Percentiles rank a stretch among this genome's conserved stretches.
These are phyloP conservation scores for Hirschioporus abietinus DNA, from an alignment of 768 basidiomycete genomes.

Conservation along the genomic window DNA sequence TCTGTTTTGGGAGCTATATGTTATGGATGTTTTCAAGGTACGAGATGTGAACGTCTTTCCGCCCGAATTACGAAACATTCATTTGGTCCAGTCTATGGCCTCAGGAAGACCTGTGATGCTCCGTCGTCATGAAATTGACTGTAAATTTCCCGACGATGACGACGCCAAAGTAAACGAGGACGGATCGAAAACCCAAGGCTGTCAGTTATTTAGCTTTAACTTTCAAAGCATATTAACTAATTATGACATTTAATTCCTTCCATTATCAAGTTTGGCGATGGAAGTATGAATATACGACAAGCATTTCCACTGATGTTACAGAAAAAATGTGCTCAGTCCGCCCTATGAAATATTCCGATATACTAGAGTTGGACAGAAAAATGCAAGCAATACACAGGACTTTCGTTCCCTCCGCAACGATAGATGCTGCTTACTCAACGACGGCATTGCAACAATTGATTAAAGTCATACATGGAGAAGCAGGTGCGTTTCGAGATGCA, in stretches of 20 bases:
- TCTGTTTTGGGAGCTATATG: conserved; percentile 67
- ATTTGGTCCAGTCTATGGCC: conserved; percentile 41
- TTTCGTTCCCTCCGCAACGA: background rate
- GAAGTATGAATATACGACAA: conserved; percentile 58
- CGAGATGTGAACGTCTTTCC: background rate
- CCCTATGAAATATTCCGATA: conserved; percentile 34
- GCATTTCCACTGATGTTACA: conserved; percentile 58
- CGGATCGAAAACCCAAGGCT: conserved; percentile 43
- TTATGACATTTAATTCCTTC: background rate
- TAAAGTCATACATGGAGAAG: background rate
- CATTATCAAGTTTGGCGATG: conserved; percentile 45
- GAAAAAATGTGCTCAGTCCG: conserved; percentile 55
- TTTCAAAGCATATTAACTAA: background rate
- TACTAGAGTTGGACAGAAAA: conserved; percentile 47
- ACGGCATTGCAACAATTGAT: background rate
- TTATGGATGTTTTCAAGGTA: conserved; percentile 45
- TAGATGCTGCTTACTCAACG: background rate
- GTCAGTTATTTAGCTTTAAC: conserved; percentile 27
- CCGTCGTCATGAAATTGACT: conserved; percentile 53
- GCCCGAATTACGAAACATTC: conserved; percentile 2
- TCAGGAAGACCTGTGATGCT: conserved; percentile 59
- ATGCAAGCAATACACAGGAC: conserved; percentile 46
- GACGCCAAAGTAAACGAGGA: conserved; percentile 43
- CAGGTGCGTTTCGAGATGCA: background rate
- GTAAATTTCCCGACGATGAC: conserved; percentile 53